phyloP scores from a whole-genome alignment of 441 rosid species.

The Populus tomentosa region DNA sequence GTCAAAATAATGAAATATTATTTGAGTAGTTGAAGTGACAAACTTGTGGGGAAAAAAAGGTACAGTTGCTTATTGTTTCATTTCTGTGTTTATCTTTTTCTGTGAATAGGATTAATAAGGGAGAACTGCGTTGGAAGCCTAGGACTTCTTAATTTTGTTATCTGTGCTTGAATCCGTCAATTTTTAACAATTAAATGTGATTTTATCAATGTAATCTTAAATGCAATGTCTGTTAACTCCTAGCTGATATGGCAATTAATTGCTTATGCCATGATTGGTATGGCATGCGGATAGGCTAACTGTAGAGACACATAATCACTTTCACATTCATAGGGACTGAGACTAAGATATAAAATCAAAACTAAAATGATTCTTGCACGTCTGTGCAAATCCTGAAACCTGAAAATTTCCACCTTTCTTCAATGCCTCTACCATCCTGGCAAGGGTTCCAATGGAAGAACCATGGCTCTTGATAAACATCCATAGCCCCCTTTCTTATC shows the following conservation, averaged over 20 bases:
- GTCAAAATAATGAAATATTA: conserved; percentile 16
- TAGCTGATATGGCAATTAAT: background rate
- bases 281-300: background rate
- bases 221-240: background rate
- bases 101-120: background rate
- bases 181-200: background rate
- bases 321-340: background rate
- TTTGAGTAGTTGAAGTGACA: conserved; percentile 16
- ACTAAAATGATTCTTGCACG: background rate
- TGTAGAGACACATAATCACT: background rate
- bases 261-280: background rate
- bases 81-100: background rate
- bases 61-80: background rate
- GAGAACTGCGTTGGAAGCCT: background rate
- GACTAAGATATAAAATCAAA: background rate
- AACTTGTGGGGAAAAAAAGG: conserved; percentile 22
- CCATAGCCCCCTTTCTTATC: background rate
- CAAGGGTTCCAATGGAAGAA: background rate
- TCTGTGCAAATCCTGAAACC: background rate
- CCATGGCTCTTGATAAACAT: background rate
- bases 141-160: background rate
- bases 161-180: background rate
- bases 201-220: background rate
- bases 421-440: background rate
- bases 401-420: background rate